Evolutionary conservation across 2,329 filamentous ascomycete genomes (phyloP), one percentile per base, ranked within the genome.

Genomic region (Penicillium sp.): DNA sequence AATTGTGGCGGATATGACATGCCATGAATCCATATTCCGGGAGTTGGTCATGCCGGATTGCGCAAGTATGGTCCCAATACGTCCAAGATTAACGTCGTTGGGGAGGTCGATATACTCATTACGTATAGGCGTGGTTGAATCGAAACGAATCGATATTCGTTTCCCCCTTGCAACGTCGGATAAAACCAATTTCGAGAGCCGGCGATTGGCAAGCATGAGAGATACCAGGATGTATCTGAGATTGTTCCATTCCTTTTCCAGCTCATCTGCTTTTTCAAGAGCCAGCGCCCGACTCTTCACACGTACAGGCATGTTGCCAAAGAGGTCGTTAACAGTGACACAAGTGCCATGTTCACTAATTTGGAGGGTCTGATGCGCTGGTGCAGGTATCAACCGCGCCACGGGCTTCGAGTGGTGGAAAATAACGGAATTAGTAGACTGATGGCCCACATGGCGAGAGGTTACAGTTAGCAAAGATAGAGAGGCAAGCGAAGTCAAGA

Each of bases 291-390:
- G 78, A 53, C 89, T 86, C 60, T 93, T 94, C 17, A 94, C 83
- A 10, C 91, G 81, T 9, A 96, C 91, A 0, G 91, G 89, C 79
- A 96, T 87, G 43, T 83, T 85, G 0, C 90, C 89, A 65, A 96
- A 97, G 1, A 96, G 71, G 60, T 95, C 83, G 40, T 83, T 79
- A 4, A 94, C 84, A 0, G 76, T 76, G 2, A 91, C 81, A 18
- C 80, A 78, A 0, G 90, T 95, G 4, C 91, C 91, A 67, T 87
- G 80, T 14, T 70, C 62, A 40, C 75, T 76, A 23, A 66, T 69
- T 7, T 73, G 54, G 5, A 87, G 55, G 33, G 75, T 71, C 31
- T 86, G 77, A 33, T 81, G 76, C 6, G 73, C 63, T 8, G 75
- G 70, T 4, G 80, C 78, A 4, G 86, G 84, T 1, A 74, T 67